Base-by-base conservation (phyloP, 257 asterid genomes). In the Nicotiana benthamiana region DNA sequence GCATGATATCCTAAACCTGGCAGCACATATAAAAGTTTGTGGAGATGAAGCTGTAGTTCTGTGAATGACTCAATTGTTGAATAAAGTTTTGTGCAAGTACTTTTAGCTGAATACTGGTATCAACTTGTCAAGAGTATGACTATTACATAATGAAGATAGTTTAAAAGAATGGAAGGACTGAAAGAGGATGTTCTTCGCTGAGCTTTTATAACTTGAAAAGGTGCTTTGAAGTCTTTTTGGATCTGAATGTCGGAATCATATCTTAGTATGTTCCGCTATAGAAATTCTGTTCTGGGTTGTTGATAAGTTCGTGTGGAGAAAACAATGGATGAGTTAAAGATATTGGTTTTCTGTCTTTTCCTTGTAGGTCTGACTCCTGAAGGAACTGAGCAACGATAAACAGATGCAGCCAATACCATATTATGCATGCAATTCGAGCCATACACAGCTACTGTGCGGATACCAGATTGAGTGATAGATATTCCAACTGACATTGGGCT, bases 321-420 rank as follows among this genome's bases (percentile, higher is more conserved):
- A 43, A 15, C 24, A 9, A 72, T 6, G 22, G 59, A 46, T 0
- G 22, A 72, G 60, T 72, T 72, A 72, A 72, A 72, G 59, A 43
- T 46, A 13, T 15, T 46, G 77, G 60, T 72, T 68, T 68, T 46
- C 60, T 72, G 77, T 72, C 60, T 72, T 63, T 72, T 72, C 77
- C 59, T 72, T 72, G 77, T 72, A 46, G 77, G 77, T 46, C 30
- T 15, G 77, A 72, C 9, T 72, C 77, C 36, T 22, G 77, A 46
- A 72, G 24, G 15, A 72, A 72, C 77, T 72, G 77, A 72, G 60
- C 60, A 22, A 46, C 36, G 18, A 0, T 72, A 72, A 46, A 4
- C 60, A 1, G 60, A 72, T 24, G 61, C 78, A 24, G 61, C 61
- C 36, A 74, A 24, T 48, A 8, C 61, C 5, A 6, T 0, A 3